A percentile compares a stretch with the other conserved stretches of the same genome.
Conservation (phyloP, 805 yeast species). For the Soucietia sequanensis region DNA sequence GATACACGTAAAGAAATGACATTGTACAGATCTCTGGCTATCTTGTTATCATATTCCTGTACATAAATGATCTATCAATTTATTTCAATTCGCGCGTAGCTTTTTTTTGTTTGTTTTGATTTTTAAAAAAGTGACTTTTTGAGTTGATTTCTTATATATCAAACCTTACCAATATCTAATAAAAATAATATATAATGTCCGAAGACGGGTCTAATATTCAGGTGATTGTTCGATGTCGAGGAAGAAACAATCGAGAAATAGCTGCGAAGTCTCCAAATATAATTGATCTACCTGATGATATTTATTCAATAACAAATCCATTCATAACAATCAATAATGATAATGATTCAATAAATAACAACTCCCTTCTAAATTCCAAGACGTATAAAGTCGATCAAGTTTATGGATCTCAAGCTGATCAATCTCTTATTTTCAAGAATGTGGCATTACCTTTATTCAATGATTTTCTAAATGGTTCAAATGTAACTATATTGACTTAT, state of each 20-base stretch:
- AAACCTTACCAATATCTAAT: too few relatives aligned
- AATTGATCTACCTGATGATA: constrained; percentile 45
- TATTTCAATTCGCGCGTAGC: too few relatives aligned
- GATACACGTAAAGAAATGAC: too few relatives aligned
- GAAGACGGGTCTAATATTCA: constrained; percentile 42
- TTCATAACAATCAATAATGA: constrained; percentile 16
- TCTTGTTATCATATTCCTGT: too few relatives aligned
- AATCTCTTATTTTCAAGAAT: constrained; percentile 59
- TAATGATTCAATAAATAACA: constrained; percentile 22
- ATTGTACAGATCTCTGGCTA: too few relatives aligned
- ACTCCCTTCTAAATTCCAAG: constrained; percentile 41
- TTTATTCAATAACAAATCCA: constrained; percentile 23
- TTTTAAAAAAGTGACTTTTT: too few relatives aligned
- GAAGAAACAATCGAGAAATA: constrained; percentile 44
- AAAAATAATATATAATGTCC: too few relatives aligned
- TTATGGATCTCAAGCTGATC: constrained; percentile 81
- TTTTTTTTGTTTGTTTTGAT: too few relatives aligned
- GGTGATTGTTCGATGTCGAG: constrained; percentile 56
- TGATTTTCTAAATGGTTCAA: constrained; percentile 61
- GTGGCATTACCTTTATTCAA: constrained; percentile 71
- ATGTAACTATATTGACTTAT: constrained; percentile 77
- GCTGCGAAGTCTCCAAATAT: constrained; percentile 45
- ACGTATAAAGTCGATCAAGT: constrained; percentile 76
- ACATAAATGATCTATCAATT: too few relatives aligned
- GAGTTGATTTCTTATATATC: too few relatives aligned